Percentiles rank a stretch among this genome's conserved stretches.
phyloP scores from a whole-genome alignment of 345 rosid genomes.

The Kernera saxatilis region DNA sequence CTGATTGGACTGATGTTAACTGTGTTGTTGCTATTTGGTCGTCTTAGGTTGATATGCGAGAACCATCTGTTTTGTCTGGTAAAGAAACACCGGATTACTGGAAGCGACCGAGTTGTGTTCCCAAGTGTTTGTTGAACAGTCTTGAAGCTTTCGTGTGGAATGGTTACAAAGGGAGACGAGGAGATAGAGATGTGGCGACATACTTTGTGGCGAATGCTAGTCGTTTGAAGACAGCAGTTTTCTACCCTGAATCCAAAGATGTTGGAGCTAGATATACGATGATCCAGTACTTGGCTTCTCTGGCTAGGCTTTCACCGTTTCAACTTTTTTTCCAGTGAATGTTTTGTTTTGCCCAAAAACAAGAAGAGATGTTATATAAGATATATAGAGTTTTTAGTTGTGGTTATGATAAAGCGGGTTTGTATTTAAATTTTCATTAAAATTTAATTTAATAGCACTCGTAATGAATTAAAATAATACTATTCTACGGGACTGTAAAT shows the following conservation, averaged over 20 bases:
- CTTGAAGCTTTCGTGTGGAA: background rate
- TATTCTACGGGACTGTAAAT: no score
- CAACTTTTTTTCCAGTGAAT: no score
- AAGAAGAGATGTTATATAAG: no score
- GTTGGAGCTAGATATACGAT: background rate
- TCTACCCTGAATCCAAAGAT: background rate
- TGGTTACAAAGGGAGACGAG: background rate
- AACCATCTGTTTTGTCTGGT: background rate
- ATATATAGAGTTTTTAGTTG: no score
- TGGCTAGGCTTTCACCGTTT: no score
- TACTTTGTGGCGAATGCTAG: background rate
- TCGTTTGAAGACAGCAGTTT: background rate
- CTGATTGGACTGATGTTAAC: background rate
- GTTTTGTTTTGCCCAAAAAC: no score
- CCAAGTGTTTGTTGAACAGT: background rate
- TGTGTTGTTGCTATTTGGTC: background rate
- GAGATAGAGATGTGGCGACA: background rate
- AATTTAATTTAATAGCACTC: no score
- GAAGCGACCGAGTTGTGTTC: background rate
- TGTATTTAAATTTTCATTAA: no score
- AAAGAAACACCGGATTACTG: background rate
- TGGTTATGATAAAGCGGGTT: no score
- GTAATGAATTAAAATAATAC: no score
- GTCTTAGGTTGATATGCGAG: no score
- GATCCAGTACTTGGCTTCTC: background rate